Percentiles rank a stretch among this genome's conserved stretches.
Conservation (phyloP, 2,329 filamentous ascomycete genomes). For the Pseudonectria buxi region DNA sequence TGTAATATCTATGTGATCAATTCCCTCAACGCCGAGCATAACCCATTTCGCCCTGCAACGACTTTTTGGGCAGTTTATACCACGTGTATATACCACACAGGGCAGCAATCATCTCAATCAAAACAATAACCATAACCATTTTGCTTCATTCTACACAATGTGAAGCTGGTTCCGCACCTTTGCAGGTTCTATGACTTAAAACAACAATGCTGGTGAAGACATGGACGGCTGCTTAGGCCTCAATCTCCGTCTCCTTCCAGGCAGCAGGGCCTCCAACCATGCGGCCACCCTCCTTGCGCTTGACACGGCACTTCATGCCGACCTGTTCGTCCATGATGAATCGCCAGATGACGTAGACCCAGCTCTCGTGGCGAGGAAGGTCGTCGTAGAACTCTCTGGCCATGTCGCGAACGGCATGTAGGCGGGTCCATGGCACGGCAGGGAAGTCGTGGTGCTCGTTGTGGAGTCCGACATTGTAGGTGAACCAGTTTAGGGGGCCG, state of each 20-base stretch:
- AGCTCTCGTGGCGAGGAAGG: slow-evolving; percentile 80
- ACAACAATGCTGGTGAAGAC: too few relatives aligned
- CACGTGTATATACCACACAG: too few relatives aligned
- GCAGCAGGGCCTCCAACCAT: slow-evolving; percentile 45
- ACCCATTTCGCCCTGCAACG: too few relatives aligned
- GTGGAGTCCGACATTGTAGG: slow-evolving; percentile 95
- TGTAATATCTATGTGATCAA: too few relatives aligned
- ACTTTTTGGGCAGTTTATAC: too few relatives aligned
- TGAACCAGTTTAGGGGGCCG: slow-evolving; percentile 81
- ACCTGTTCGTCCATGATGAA: slow-evolving; percentile 89
- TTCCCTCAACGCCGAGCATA: too few relatives aligned
- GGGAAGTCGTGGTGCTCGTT: slow-evolving; percentile 99
- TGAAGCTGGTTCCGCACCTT: not conserved
- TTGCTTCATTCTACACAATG: not conserved
- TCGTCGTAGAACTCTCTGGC: slow-evolving; percentile 89
- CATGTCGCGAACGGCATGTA: slow-evolving; percentile 69
- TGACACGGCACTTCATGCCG: slow-evolving; percentile 86
- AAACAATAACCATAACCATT: not conserved
- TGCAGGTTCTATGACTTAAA: too few relatives aligned
- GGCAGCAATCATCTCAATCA: not conserved
- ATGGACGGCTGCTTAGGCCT: slow-evolving; percentile 43
- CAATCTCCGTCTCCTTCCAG: slow-evolving; percentile 65
- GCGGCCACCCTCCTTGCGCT: slow-evolving; percentile 72
- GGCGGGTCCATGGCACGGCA: slow-evolving; percentile 86
- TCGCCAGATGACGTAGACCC: slow-evolving; percentile 89